Evolutionary conservation across 2,329 filamentous ascomycete genomes (phyloP), one percentile per base, ranked within the genome.

Genomic region (Penicillium sp.): DNA sequence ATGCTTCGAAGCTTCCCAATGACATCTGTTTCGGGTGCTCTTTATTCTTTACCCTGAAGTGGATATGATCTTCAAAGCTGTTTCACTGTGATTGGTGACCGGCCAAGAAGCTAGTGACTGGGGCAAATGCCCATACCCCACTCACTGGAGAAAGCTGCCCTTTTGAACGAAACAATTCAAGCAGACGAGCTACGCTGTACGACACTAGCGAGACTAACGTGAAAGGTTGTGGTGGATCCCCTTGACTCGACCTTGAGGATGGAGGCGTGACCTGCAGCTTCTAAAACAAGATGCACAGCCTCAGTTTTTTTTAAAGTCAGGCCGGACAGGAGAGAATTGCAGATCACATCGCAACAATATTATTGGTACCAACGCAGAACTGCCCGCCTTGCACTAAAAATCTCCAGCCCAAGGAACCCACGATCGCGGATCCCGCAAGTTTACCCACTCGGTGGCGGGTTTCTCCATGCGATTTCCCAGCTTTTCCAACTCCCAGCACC

Each of bases 391-490:
- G 3, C 26, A 42, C 39, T 42, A 35, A 35, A 48, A 22, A 19
- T 19, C 16, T 7, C 19, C 29, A 33, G 21, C 31, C 46, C 46
- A 49, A 21, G 48, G 48, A 50, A 42, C 37, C 39, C 16, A 22
- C 48, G 48, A 50, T 50, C 48, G 48, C 26, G 48, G 48, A 50
- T 50, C 48, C 48, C 46, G 21, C 29, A 49, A 31, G 16, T 10
- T 37, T 31, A 49, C 31, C 46, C 46, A 39, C 22, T 50, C 27
- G 48, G 48, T 50, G 33, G 48, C 33, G 48, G 33, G 22, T 33
- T 50, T 50, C 48, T 50, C 48, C 48, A 50, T 35, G 42, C 48
- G 16, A 42, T 27, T 50, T 50, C 33, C 48, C 48, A 42, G 48
- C 48, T 50, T 50, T 37, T 29, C 22, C 21, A 39, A 33, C 21